Evolutionary conservation across 192 early-diverging fungal species (phyloP), one percentile per base, ranked within the genome.

Genomic region (Coemansia sp.): DNA sequence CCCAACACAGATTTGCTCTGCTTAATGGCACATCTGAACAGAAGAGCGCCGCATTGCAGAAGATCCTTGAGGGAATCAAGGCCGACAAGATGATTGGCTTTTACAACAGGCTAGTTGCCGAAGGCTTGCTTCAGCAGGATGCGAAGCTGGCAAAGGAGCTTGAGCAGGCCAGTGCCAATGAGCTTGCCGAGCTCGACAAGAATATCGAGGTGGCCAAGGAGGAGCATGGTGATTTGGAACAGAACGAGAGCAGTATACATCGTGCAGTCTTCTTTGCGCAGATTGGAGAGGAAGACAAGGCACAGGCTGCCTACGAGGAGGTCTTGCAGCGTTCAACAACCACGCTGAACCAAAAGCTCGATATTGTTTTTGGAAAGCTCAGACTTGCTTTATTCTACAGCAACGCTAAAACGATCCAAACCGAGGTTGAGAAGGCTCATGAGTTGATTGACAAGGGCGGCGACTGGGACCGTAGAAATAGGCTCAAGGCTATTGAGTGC

Each of bases 391-490:
- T 98, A 84, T 99, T 99, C 78, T 94, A 91, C 83, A 82, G 88
- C 62, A 92, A 96, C 66, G 87, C 91, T 65, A 89, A 90, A 87
- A 66, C 85, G 63, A 75, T 74, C 46, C 69, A 70, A 51, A 71
- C 62, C 44, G 69, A 71, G 55, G 66, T 85, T 70, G 74, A 70
- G 19, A 65, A 71, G 49, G 76, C 81, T 25, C 73, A 72, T 67
- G 94, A 91, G 41, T 86, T 99, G 75, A 95, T 98, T 67, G 93
- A 99, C 74, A 93, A 98, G 84, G 95, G 97, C 53, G 98, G 98
- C 25, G 98, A 99, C 81, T 99, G 98, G 98, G 98, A 99, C 86
- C 89, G 98, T 51, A 88, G 98, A 65, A 99, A 99, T 85, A 88
- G 98, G 53, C 87, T 98, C 49, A 98, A 98, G 85, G 95, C 94